Evolutionary conservation across 306 rosid species (phyloP).

Genomic region (Dalbergia cochinchinensis): DNA sequence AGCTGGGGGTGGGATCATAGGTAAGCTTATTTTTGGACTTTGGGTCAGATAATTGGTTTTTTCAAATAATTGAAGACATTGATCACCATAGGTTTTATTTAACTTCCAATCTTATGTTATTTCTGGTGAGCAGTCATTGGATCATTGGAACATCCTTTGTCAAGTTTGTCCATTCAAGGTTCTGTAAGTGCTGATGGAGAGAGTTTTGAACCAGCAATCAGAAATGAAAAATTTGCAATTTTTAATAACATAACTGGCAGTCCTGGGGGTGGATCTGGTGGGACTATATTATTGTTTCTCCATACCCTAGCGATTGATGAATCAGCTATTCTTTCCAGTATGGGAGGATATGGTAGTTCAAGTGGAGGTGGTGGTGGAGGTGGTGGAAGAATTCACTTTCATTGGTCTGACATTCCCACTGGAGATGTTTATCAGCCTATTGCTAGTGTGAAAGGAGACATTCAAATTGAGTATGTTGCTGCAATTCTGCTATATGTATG

Average conservation of each 20-base stretch:
- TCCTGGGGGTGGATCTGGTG: conserved; percentile 99
- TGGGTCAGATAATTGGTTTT: conserved; percentile 28
- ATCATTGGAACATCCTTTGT: conserved; percentile 87
- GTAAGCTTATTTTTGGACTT: conserved; percentile 57
- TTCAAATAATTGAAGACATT: conserved; percentile 26
- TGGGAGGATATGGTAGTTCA: conserved; percentile 79
- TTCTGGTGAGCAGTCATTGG: conserved; percentile 77
- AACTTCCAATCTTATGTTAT: conserved; percentile 31
- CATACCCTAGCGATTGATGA: conserved; percentile 65
- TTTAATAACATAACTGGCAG: conserved; percentile 61
- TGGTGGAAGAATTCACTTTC: conserved; percentile 98
- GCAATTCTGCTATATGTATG: conserved; percentile 16
- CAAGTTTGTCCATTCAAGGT: conserved; percentile 83
- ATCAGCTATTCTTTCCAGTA: conserved; percentile 85
- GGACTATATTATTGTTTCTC: conserved; percentile 85
- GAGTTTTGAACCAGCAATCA: conserved; percentile 56
- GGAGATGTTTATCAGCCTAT: conserved; percentile 98
- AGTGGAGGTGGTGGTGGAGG: conserved; percentile 93
- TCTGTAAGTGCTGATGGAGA: conserved; percentile 82
- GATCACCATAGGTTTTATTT: conserved; percentile 4
- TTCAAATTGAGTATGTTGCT: conserved; percentile 68
- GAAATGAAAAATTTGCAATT: conserved; percentile 38
- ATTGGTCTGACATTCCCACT: conserved; percentile 92
- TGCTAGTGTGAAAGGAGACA: conserved; percentile 81
- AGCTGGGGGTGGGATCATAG: conserved; percentile 95